phyloP scores from a whole-genome alignment of 495 filamentous ascomycete species.

The Penicillium lividum region DNA sequence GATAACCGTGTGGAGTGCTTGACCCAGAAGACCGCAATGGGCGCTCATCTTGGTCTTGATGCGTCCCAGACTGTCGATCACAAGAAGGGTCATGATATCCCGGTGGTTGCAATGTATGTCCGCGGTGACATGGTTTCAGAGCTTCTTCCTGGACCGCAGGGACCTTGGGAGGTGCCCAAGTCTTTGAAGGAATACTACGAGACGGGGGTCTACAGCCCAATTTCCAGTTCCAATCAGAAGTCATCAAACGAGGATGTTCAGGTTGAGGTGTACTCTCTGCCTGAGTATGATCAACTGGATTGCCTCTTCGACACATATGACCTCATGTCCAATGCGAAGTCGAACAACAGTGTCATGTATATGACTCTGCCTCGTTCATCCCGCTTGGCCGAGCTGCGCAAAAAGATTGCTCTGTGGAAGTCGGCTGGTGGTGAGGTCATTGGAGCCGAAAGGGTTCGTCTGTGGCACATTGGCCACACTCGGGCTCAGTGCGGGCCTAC shows the following conservation, averaged over 20 bases:
- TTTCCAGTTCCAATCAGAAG: conserved; percentile 15
- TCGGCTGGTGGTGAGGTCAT: conserved; percentile 25
- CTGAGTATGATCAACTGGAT: conserved; percentile 35
- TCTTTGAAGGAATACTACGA: conserved; percentile 43
- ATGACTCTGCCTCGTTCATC: conserved; percentile 42
- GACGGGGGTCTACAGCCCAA: conserved; percentile 26
- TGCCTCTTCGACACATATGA: conserved; percentile 49
- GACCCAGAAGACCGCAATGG: conserved; percentile 58
- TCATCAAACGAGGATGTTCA: conserved; percentile 30
- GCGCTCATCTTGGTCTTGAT: conserved; percentile 53
- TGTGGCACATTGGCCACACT: conserved; percentile 47
- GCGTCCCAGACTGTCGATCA: conserved; percentile 37
- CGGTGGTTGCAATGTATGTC: conserved; percentile 59
- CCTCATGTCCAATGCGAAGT: conserved; percentile 47
- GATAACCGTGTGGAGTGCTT: conserved; percentile 57
- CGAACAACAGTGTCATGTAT: conserved; percentile 40
- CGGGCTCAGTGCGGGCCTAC: conserved; percentile 38
- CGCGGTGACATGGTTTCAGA: conserved; percentile 52
- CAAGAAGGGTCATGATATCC: conserved; percentile 57
- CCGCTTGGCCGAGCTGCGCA: conserved; percentile 43
- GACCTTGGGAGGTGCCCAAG: conserved; percentile 41
- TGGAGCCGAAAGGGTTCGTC: conserved; percentile 39
- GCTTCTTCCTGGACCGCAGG: conserved; percentile 44
- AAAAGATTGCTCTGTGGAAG: conserved; percentile 41
- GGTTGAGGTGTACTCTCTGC: conserved; percentile 44